phyloP scores from a whole-genome alignment of 2,329 filamentous ascomycete genomes.

The Colletotrichum eremochloae region DNA sequence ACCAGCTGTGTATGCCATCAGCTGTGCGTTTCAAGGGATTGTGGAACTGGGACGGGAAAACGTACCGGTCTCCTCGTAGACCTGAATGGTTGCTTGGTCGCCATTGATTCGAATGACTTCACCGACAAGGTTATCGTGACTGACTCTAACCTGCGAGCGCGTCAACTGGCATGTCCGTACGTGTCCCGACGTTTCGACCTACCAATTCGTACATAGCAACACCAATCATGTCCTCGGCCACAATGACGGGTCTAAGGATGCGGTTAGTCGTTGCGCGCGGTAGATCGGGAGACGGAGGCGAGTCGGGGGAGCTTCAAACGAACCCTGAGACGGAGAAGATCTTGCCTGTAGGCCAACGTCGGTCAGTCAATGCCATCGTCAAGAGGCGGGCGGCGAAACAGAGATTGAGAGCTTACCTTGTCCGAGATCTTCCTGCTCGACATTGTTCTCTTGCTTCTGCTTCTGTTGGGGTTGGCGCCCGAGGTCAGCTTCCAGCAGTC shows the following conservation, averaged over 20 bases:
- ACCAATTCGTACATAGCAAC: constrained; percentile 99
- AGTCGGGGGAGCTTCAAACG: constrained; percentile 51
- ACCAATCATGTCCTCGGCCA: constrained; percentile 98
- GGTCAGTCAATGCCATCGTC: constrained; percentile 30
- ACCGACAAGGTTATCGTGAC: constrained; percentile 90
- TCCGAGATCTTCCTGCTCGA: constrained; percentile 54
- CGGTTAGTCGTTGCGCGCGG: constrained; percentile 40
- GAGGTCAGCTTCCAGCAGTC: constrained; percentile 37
- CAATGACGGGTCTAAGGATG: constrained; percentile 81
- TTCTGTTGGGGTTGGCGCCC: constrained; percentile 19
- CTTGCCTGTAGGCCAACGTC: constrained; percentile 60
- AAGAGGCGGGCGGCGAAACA: background rate
- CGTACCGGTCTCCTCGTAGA: constrained; percentile 98
- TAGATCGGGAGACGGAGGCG: constrained; percentile 22
- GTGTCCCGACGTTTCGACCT: constrained; percentile 51
- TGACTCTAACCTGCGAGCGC: constrained; percentile 81
- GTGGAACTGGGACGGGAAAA: constrained; percentile 28
- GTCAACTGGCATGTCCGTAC: constrained; percentile 19
- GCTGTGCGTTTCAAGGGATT: background rate
- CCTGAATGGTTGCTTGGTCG: constrained; percentile 97
- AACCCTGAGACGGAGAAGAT: constrained; percentile 74
- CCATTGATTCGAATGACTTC: constrained; percentile 98
- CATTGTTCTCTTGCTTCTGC: constrained; percentile 52
- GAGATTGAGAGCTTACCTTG: constrained; percentile 51
- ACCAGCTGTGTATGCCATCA: constrained; percentile 72